Evolutionary conservation across 2,329 filamentous ascomycete species (phyloP), one percentile per base, ranked within the genome.

Genomic region (Ceratocystiopsis minuta): DNA sequence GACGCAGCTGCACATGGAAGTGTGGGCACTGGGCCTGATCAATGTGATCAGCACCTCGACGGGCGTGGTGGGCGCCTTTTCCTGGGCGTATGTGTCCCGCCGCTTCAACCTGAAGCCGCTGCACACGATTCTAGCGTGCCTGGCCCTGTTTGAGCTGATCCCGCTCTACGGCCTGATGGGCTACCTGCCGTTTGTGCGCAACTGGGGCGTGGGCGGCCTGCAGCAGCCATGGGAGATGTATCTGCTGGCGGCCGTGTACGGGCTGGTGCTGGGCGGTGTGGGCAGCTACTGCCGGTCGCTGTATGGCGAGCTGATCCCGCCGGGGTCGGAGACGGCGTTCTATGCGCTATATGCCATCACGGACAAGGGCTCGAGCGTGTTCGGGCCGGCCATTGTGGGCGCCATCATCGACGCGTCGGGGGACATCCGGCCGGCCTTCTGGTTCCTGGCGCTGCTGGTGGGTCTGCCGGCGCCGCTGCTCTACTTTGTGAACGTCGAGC

Each of bases 191-290:
- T 75, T 83, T 7, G 70, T 98, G 38, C 71, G 76, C 51, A 63
- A 67, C 9, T 74, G 80, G 59, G 87, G 85, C 1, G 75, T 83
- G 6, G 62, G 86, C 35, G 90, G 90, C 2, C 67, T 98, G n/a
- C 86, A 94, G 58, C 78, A 90, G 55, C 79, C 83, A 3, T 94
- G 86, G 83, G 90, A 98, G 53, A 95, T 98, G 84, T 96, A 90
- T 52, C 83, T 84, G 0, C 62, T 98, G 1, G 87, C 85, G 0
- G 81, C 82, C 3, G 75, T 96, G 13, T 96, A 95, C 57, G 90
- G 90, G 0, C 75, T 98, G 39, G 87, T 96, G 2, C 74, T 96
- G 28, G 90, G 90, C n/a, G 90, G 90, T 0, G 63, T 98, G 35
- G 85, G 82, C 44, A 81, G 80, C 18, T 95, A 96, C 59, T 96